Evolutionary conservation across 441 rosid species (phyloP), one percentile per base, ranked within the genome.

Genomic region (Bruguiera hainesii): DNA sequence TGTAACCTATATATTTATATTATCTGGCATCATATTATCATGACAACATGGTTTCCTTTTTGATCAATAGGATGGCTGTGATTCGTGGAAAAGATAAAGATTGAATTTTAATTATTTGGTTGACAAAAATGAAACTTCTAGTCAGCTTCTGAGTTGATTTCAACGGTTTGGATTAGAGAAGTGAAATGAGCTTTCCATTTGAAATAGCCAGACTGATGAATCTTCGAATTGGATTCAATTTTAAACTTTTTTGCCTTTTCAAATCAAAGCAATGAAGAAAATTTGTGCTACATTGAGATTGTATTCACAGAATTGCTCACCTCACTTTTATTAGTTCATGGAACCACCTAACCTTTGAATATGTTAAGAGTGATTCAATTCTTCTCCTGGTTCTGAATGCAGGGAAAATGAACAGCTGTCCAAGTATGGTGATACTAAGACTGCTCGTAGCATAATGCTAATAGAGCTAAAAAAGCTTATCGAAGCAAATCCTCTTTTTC

Each of bases 341-440:
- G 50, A 72, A 30, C 26, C 18, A n/a, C 19, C 48, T 55, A 55
- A 37, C n/a, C 11, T 5, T 57, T 57, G 52, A 63, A 68, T 35
- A 63, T 33, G 26, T 20, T 61, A n/a, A 37, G 29, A 63, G 20
- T 68, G 10, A 61, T 66, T 21, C 53, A 23, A 37, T 20, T 26
- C 20, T 50, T 63, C 57, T 68, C 29, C 18, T 64, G 25, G 16
- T 67, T 56, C 30, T 63, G 15, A 62, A 65, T 74, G 68, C 86
- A 93, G 98, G 83, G 94, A 89, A 79, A 89, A 93, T 72, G 94
- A 90, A 76, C 92, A 93, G 82, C 89, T 93, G 29, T 90, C 98
- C 63, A 89, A 86, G 73, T 89, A 90, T 67, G 98, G 97, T 20
- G 97, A 93, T 64, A 86, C 96, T 18, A 87, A 87, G 80, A 84